A percentile compares a stretch with the other conserved stretches of the same genome.
These are phyloP conservation scores for Alloascoidea africana DNA, from an alignment of 805 yeast species.

Conservation along the genomic window DNA sequence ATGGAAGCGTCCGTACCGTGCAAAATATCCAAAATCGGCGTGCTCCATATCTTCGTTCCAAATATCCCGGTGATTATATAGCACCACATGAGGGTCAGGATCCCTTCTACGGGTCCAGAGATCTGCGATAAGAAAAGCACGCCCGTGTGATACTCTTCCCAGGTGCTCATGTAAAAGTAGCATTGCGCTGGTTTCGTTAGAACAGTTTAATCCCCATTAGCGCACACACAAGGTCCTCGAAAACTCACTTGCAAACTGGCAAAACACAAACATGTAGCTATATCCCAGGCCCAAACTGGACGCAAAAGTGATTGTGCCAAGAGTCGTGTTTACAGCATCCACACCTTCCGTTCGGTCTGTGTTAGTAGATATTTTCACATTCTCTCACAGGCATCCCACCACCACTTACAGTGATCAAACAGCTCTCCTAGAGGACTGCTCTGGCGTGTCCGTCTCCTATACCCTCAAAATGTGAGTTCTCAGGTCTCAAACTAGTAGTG, in stretches of 20 bases:
- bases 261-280: constrained; percentile 37
- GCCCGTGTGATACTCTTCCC: constrained; percentile 94
- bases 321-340: constrained; percentile 52
- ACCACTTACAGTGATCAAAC: constrained; percentile 75
- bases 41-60: constrained; percentile 61
- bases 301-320: constrained; percentile 53
- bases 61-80: constrained; percentile 47
- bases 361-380: too few relatives aligned
- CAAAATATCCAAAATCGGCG: constrained; percentile 21
- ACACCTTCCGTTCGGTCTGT: constrained; percentile 16
- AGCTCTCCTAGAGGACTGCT: constrained; percentile 89
- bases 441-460: constrained; percentile 72
- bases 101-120: constrained; percentile 95
- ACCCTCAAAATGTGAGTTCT: not conserved
- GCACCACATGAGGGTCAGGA: constrained; percentile 40
- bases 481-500: not conserved
- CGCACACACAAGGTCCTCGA: not conserved
- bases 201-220: too few relatives aligned
- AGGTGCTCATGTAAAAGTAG: constrained; percentile 79
- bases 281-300: constrained; percentile 59
- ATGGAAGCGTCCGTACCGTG: not conserved
- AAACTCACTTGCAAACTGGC: constrained; percentile 47
- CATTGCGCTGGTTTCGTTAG: constrained; percentile 11
- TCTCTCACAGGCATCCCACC: too few relatives aligned
- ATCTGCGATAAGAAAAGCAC: constrained; percentile 60